A percentile compares a stretch with the other conserved stretches of the same genome.
Evolutionary conservation across 495 filamentous ascomycete genomes (phyloP).

Genomic region (Aspergillus homomorphus): DNA sequence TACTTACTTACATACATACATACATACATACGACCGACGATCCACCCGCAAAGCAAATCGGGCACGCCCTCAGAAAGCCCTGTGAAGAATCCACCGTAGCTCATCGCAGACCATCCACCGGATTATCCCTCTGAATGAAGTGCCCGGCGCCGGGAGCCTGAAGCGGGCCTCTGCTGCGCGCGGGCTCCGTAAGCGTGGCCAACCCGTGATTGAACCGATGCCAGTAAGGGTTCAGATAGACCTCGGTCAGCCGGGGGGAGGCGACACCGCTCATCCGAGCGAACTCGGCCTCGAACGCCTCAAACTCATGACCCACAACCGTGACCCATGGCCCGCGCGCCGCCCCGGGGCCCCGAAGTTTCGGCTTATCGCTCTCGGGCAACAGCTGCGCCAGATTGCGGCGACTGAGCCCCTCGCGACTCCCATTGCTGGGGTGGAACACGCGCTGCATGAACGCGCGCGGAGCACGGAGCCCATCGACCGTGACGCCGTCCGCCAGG

Average conservation of each 20-base stretch:
- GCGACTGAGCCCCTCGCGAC: slow-evolving; percentile 53
- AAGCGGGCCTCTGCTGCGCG: slow-evolving; percentile 43
- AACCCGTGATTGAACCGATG: slow-evolving; percentile 54
- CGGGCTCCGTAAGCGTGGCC: slow-evolving; percentile 39
- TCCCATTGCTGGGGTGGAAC: slow-evolving; percentile 54
- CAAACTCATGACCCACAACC: slow-evolving; percentile 60
- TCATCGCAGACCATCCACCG: too few species aligned
- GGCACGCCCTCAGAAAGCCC: too few species aligned
- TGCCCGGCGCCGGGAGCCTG: slow-evolving; percentile 55
- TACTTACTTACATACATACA: too few species aligned
- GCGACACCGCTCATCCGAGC: slow-evolving; percentile 30
- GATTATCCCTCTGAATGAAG: slow-evolving; percentile 61
- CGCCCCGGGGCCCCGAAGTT: slow-evolving; percentile 35
- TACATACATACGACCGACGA: too few species aligned
- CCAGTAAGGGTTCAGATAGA: slow-evolving; percentile 55
- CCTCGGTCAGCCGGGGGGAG: slow-evolving; percentile 42
- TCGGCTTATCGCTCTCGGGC: slow-evolving; percentile 46
- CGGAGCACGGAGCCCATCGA: slow-evolving; percentile 44
- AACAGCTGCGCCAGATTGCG: slow-evolving; percentile 45
- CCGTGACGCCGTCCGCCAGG: slow-evolving; percentile 43
- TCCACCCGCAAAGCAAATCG: too few species aligned
- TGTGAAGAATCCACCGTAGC: too few species aligned
- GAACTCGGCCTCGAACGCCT: slow-evolving; percentile 53
- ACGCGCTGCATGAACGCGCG: slow-evolving; percentile 34
- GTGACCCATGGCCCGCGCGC: slow-evolving; percentile 42